These are phyloP conservation scores for Paramecium sexaurelia DNA, from an alignment of 73 alveolate genomes.

Conservation along the genomic window DNA sequence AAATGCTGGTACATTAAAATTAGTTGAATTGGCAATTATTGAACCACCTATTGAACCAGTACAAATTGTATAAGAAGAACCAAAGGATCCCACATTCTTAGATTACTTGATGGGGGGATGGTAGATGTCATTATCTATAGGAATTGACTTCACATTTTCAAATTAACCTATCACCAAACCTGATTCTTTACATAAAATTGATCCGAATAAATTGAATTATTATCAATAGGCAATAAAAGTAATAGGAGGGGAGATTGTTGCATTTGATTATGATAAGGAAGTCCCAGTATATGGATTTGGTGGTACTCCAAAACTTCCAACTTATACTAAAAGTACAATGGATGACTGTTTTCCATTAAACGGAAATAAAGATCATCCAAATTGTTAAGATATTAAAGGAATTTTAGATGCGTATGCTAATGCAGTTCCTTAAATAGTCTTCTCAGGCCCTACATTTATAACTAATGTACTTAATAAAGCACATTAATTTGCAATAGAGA, in stretches of 20 bases:
- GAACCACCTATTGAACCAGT: background rate
- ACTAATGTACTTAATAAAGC: background rate
- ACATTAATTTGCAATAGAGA: background rate
- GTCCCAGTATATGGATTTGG: conserved; percentile 61
- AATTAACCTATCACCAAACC: conserved; percentile 32
- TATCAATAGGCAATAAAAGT: conserved; percentile 29
- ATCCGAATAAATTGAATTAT: conserved; percentile 1
- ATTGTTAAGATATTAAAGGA: conserved; percentile 12
- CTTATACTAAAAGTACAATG: conserved; percentile 40
- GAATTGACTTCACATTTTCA: conserved; percentile 49
- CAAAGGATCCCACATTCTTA: background rate
- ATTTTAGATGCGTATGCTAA: background rate
- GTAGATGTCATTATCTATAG: conserved; percentile 38
- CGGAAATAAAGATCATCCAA: conserved; percentile 39
- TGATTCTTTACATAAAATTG: conserved; percentile 38
- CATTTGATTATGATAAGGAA: conserved; percentile 53
- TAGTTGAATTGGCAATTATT: background rate
- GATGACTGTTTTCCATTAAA: conserved; percentile 56
- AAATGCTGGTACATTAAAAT: conserved; percentile 40
- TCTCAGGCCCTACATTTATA: conserved; percentile 20
- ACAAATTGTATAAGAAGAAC: background rate
- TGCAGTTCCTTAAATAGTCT: conserved; percentile 18
- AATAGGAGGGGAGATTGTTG: conserved; percentile 32
- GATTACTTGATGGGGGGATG: conserved; percentile 20
- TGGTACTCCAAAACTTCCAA: conserved; percentile 43